Base-by-base conservation (phyloP, 768 basidiomycete genomes). In the Amanita phalloides region DNA sequence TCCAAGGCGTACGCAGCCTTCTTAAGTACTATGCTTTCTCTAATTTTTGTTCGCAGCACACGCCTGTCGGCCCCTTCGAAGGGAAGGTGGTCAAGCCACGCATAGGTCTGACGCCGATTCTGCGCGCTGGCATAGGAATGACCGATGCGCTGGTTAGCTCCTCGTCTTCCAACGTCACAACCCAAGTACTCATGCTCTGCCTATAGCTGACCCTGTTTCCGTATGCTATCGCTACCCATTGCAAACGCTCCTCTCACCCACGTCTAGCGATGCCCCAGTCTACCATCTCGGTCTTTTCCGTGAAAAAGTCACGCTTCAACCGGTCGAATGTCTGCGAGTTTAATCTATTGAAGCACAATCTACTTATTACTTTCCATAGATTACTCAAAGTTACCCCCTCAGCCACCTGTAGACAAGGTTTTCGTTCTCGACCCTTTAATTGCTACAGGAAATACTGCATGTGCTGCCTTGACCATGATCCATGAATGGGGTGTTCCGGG, bases 121-220 rank as follows among this genome's bases (percentile, higher is more conserved):
- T 98, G 51, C 82, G 95, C 36, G 95, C 95, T 28, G 95, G 95
- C 4, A 69, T 94, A 56, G 91, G 92, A 14, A 94, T 98, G 91
- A 79, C 86, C 0, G 90, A 95, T 58, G 90, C 88, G 20, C 66
- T 96, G 62, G 76, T 78, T 55, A 43, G 33, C 42, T 33, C 14
- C 28, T 45, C 52, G 43, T 28, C 32, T 41, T 50, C 49, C 37
- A 9, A 17, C 11, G 32, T 17, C 8, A 48, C 28, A 39, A 20
- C 7, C 9, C 30, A 23, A 42, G 30, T 7, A 36, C 30, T 41
- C 1, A 49, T 48, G 20, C 54, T 41, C 41, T 50, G 28, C 55
- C 54, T 37, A 54, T 45, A 78, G 68, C 69, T 94, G 54, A 79
- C 78, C 49, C 71, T 94, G 47, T 95, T 94, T 66, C 93, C 92